Evolutionary conservation across 2,329 filamentous ascomycete genomes (phyloP), one percentile per base, ranked within the genome.

Genomic region (Paracamarosporium sp.): DNA sequence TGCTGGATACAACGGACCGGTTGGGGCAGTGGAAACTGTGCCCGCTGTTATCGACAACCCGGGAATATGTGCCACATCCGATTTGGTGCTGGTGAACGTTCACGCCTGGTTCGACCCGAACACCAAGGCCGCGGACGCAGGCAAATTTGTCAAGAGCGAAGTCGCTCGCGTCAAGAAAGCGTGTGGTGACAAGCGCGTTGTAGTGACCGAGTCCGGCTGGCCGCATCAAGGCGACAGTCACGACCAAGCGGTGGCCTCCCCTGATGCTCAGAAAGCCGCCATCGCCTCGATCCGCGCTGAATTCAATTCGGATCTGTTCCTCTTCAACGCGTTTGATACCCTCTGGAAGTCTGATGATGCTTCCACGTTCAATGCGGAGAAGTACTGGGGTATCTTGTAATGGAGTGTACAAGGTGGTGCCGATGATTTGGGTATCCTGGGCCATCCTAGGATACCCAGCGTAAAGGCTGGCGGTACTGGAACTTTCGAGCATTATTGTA

Each of bases 181-280:
- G 3, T 86, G 83, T 50, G 62, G 61, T 9, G 78, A 79, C 63
- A 89, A 92, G 76, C 82, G 83, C 44, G 83, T 90, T 30, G 81
- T 94, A 35, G 87, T 96, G 64, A 92, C 91, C 1, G 93, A 96
- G 80, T 89, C 89, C 3, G 93, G 93, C 50, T 97, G 92, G 92
- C 92, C 92, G 40, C 87, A 85, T 73, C 76, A 85, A 64, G 92
- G 92, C 17, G 65, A 80, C 12, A 59, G 82, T 51, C 93, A 95
- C 71, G 86, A 86, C 2, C 69, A 72, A 17, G 91, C 91, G n/a
- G 80, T 93, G 1, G 90, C 92, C 0, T 86, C 87, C 12, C 67
- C 79, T n/a, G 78, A 81, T 11, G 87, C 93, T 63, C 92, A 96
- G 75, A 72, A 79, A 11, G 73, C 76, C 22, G 92, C 92, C 11